phyloP scores from a whole-genome alignment of 176 grass and related monocot species.

The Thinopyrum elongatum region DNA sequence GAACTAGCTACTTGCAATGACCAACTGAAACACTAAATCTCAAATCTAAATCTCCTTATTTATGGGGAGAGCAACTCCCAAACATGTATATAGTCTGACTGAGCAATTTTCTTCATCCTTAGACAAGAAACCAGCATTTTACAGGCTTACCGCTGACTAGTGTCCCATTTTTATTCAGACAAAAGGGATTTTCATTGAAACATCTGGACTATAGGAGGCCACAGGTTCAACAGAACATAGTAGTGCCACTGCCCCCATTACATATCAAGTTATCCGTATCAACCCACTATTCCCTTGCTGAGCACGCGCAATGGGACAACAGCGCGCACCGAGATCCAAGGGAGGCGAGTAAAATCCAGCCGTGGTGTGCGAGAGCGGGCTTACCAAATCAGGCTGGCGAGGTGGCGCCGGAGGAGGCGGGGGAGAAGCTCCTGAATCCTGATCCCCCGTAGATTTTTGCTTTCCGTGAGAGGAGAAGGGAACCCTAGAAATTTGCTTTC shows the following conservation, averaged over 20 bases:
- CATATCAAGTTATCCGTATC: background rate
- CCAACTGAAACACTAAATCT: background rate
- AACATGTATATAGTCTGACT: background rate
- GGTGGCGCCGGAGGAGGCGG: background rate
- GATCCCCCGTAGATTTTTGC: background rate
- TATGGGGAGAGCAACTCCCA: background rate
- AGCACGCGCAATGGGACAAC: background rate
- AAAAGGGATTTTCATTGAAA: background rate
- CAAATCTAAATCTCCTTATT: background rate
- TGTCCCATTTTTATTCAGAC: background rate
- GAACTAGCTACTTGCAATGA: background rate
- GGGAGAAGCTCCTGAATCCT: slow-evolving; percentile 2
- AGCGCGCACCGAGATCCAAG: background rate
- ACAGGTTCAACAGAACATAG: background rate
- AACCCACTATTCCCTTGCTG: background rate
- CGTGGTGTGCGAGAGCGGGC: background rate
- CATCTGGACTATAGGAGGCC: background rate
- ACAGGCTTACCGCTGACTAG: background rate
- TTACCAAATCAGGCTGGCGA: background rate
- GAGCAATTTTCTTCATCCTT: background rate
- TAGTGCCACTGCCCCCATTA: background rate
- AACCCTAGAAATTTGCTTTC: background rate
- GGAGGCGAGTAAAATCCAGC: background rate
- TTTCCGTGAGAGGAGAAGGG: slow-evolving; percentile 8
- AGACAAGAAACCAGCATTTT: background rate